Conservation (phyloP, 768 basidiomycete species). For the Glaciozyma antarctica region DNA sequence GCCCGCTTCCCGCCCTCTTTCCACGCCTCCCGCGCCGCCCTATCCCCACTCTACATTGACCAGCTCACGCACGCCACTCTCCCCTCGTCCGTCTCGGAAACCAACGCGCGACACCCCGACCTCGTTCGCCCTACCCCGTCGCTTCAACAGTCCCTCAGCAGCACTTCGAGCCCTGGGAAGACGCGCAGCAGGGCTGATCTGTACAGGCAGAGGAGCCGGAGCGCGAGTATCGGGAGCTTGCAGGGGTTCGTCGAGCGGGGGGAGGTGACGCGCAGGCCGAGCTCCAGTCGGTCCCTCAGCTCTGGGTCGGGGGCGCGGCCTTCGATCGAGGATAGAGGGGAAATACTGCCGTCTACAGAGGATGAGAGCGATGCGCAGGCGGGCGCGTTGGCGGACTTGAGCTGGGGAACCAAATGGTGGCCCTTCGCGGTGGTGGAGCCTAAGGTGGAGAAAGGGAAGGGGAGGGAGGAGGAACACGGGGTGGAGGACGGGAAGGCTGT, state of each 20-base stretch:
- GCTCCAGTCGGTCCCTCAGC: not conserved
- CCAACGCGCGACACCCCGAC: not conserved
- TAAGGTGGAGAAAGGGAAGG: conserved; percentile 3
- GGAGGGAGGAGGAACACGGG: not conserved
- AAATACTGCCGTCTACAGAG: not conserved
- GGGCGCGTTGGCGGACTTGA: conserved; percentile 1
- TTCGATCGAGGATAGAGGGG: not conserved
- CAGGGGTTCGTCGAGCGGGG: not conserved
- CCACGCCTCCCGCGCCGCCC: no score
- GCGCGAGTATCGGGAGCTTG: conserved; percentile 2
- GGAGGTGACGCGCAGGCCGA: not conserved
- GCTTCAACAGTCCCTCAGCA: not conserved
- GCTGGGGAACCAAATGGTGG: conserved; percentile 27
- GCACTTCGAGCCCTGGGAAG: not conserved
- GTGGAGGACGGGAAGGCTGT: not conserved
- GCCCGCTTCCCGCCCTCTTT: no score
- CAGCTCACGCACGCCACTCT: no score
- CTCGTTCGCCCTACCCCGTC: not conserved
- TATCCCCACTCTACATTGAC: no score
- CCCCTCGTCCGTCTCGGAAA: not conserved
- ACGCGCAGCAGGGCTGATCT: not conserved
- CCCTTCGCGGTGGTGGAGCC: conserved; percentile 26
- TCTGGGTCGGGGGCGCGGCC: no score
- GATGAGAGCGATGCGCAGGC: not conserved
- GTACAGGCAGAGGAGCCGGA: not conserved